Percentiles rank a stretch among this genome's conserved stretches.
Conservation (phyloP, 2,329 filamentous ascomycete species). For the Exserohilum rostratum region DNA sequence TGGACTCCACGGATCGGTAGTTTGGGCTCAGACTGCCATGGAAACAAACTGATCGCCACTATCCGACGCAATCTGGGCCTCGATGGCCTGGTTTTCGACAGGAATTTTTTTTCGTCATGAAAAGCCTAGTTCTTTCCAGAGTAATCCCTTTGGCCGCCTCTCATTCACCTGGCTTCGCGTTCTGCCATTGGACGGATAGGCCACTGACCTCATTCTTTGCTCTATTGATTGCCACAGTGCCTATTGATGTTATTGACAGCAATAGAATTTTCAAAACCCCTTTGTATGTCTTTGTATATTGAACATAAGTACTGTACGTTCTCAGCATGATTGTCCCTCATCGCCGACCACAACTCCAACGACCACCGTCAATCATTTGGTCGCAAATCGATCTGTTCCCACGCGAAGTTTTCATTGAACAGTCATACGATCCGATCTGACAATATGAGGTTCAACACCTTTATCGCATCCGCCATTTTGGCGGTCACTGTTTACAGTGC, state of each 20-base stretch:
- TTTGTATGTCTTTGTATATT: conserved; percentile 7
- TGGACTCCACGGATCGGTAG: conserved; percentile 5
- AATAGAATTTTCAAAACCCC: background rate
- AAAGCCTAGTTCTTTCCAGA: conserved; percentile 9
- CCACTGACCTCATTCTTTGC: conserved; percentile 14
- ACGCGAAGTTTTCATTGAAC: conserved; percentile 24
- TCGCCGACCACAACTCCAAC: conserved; percentile 19
- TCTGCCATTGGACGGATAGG: conserved; percentile 17
- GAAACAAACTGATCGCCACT: no score
- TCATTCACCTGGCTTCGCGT: conserved; percentile 16
- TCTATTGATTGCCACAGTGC: conserved; percentile 19
- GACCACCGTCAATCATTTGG: conserved; percentile 10
- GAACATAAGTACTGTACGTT: conserved; percentile 16
- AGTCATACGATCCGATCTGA: conserved; percentile 17
- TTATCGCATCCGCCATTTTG: conserved; percentile 51
- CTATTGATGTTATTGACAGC: conserved; percentile 30
- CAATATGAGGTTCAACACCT: conserved; percentile 58
- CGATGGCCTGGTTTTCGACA: conserved; percentile 3
- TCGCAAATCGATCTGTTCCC: conserved; percentile 13
- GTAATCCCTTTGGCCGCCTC: conserved; percentile 16
- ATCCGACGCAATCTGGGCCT: conserved; percentile 3
- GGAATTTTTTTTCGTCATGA: conserved; percentile 6
- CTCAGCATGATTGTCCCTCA: conserved; percentile 7
- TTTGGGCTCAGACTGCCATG: conserved; percentile 12
- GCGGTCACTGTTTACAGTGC: conserved; percentile 50